These are phyloP conservation scores for Gryganskiella cystojenkinii DNA, from an alignment of 192 early-diverging fungal genomes.

Conservation along the genomic window DNA sequence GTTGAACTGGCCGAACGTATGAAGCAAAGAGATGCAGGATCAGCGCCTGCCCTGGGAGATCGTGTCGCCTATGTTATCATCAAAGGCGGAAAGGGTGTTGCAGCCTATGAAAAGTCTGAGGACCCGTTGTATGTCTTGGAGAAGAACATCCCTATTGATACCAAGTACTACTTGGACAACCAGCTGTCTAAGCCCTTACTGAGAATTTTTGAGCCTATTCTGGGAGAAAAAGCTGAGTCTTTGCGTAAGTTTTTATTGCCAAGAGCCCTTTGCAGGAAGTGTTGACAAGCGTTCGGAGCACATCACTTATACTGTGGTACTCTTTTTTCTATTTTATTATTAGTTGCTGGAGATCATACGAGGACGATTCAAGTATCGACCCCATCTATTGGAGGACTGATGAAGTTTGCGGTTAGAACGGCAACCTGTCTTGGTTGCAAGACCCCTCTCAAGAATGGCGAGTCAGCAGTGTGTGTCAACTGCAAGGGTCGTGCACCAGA, in stretches of 20 bases:
- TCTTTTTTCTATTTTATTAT: constrained; percentile 2
- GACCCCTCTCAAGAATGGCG: constrained; percentile 76
- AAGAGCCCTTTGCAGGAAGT: background rate
- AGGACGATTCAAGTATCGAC: constrained; percentile 88
- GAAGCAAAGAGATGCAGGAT: constrained; percentile 96
- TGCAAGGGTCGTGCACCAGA: constrained; percentile 78
- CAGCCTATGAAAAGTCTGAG: constrained; percentile 97
- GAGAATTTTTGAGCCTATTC: constrained; percentile 96
- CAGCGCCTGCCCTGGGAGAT: constrained; percentile 95
- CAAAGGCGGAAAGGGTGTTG: constrained; percentile 85
- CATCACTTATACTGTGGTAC: background rate
- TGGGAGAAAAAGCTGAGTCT: constrained; percentile 87
- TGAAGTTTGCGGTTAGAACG: constrained; percentile 94
- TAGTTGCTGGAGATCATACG: constrained; percentile 78
- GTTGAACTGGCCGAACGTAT: constrained; percentile 93
- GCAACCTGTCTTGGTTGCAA: constrained; percentile 96
- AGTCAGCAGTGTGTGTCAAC: constrained; percentile 83
- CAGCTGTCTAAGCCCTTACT: constrained; percentile 94
- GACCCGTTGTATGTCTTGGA: constrained; percentile 99
- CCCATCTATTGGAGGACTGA: constrained; percentile 88
- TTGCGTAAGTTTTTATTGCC: constrained; percentile 68
- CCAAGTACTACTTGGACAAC: constrained; percentile 96
- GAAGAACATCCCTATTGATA: constrained; percentile 97
- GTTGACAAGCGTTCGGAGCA: background rate
- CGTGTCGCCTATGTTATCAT: constrained; percentile 97